Conservation (phyloP, 441 rosid species). For the Jatropha podagrica region DNA sequence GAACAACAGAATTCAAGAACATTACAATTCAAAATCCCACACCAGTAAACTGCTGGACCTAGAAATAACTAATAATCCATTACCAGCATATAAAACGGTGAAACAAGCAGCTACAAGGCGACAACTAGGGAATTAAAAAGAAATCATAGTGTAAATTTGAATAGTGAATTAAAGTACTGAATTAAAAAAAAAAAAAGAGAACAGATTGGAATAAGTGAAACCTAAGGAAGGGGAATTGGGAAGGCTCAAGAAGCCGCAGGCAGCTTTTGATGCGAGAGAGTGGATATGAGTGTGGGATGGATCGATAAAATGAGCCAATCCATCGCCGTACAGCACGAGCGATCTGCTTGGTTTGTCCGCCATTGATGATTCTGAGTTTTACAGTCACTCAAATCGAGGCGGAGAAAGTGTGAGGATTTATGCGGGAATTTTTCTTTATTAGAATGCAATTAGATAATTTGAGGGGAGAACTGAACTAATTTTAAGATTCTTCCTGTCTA, state of each 20-base stretch:
- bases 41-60: neutral
- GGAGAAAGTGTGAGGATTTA: neutral
- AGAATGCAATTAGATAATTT: too few relatives aligned
- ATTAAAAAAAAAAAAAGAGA: neutral
- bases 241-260: conserved; percentile 78
- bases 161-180: neutral
- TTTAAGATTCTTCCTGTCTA: too few relatives aligned
- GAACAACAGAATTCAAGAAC: neutral
- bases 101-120: neutral
- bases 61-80: neutral
- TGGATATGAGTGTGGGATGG: conserved; percentile 58
- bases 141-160: neutral
- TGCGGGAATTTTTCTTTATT: too few relatives aligned
- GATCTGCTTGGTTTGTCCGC: conserved; percentile 95
- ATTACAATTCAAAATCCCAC: neutral
- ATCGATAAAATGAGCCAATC: conserved; percentile 56
- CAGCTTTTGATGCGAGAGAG: conserved; percentile 69
- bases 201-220: conserved; percentile 22
- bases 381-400: neutral
- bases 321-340: conserved; percentile 75
- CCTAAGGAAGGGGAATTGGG: conserved; percentile 80
- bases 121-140: too few relatives aligned
- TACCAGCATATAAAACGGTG: neutral
- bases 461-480: too few relatives aligned
- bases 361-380: conserved; percentile 34